These are phyloP conservation scores for Blastobotrys terrestris DNA, from an alignment of 805 yeast species.

Conservation along the genomic window DNA sequence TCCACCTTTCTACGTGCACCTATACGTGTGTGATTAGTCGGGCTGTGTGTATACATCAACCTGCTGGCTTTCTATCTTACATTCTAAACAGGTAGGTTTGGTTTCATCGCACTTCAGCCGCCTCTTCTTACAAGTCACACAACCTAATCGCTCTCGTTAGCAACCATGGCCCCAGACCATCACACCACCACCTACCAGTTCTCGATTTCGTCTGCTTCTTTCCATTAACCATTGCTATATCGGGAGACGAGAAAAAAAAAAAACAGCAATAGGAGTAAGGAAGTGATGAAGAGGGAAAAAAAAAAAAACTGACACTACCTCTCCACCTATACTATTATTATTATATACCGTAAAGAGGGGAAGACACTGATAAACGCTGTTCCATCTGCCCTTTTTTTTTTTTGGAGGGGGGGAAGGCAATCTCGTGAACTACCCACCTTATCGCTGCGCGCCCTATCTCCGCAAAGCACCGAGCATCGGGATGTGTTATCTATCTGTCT, in stretches of 20 bases:
- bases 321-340: neutral
- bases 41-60: no score
- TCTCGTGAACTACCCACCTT: neutral
- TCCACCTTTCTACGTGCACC: conserved; percentile 36
- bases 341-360: neutral
- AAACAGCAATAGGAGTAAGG: no score
- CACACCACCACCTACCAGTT: neutral
- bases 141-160: conserved; percentile 44
- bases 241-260: neutral
- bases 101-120: conserved; percentile 90
- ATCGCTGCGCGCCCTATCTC: neutral
- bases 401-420: neutral
- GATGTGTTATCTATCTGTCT: neutral
- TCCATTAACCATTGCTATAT: neutral
- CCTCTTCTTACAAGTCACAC: conserved; percentile 81
- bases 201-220: conserved; percentile 2
- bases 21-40: neutral
- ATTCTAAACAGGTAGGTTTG: conserved; percentile 73
- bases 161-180: neutral
- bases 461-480: no score
- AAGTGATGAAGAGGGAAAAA: neutral
- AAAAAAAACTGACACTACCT: neutral
- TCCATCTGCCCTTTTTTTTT: neutral
- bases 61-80: conserved; percentile 34
- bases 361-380: neutral